Evolutionary conservation across 495 filamentous ascomycete species (phyloP), one percentile per base, ranked within the genome.

Genomic region (Cladorrhinum samala): DNA sequence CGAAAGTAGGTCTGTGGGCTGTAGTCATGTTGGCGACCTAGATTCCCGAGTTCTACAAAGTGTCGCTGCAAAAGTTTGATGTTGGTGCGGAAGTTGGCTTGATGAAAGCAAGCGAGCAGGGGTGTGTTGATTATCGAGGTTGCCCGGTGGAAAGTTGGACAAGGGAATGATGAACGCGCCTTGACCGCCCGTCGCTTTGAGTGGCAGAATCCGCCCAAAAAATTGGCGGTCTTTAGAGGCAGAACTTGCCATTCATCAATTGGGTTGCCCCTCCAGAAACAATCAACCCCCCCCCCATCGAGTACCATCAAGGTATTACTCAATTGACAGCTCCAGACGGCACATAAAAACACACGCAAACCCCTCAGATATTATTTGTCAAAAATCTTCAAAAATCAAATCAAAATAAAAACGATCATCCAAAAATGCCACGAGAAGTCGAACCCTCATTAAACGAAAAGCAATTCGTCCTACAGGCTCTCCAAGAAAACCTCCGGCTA

Each of bases 1-100:
- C 91, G 61, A 96, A 96, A 0, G 91, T 96, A 54, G 91, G 91
- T 68, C 91, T 83, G 62, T 93, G 88, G 67, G 86, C 86, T 72
- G 83, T 85, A 63, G 84, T 85, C 84, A 88, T 88, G 18, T 62
- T 81, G 57, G 45, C 45, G 24, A 47, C 24, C 30, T 3, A n/a
- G 21, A 17, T 27, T 33, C 4, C 4, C 36, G 30, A 36, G 52
- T 17, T 7, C 25, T 33, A 20, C 17, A 13, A 11, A 23, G 50
- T 27, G 33, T 6, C 24, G 57, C 45, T 51, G 48, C 52, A 43
- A 40, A 13, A 9, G 14, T 18, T 30, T 36, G 36, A 33, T 17
- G 19, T 14, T 14, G 37, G 41, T 50, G n/a, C n/a, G n/a, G n/a
- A n/a, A n/a, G n/a, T n/a, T n/a, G 9, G 39, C 1, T 51, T 4